phyloP scores from a whole-genome alignment of 2,329 filamentous ascomycete genomes.

The Aaosphaeria arxii region DNA sequence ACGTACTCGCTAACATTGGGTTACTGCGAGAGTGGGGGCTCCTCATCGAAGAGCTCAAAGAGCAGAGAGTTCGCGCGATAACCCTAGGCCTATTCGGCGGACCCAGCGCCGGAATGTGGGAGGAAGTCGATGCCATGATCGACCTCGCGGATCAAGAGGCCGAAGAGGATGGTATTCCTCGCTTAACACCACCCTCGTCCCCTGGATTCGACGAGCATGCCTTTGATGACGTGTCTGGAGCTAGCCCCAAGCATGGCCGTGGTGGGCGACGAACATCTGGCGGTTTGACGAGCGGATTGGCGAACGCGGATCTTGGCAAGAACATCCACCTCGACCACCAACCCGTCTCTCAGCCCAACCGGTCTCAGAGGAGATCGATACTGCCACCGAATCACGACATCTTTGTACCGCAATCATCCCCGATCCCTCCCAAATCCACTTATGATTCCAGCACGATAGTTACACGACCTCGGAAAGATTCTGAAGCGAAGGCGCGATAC shows the following conservation, averaged over 20 bases:
- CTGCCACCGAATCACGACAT: slow-evolving; percentile 35
- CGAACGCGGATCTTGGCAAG: slow-evolving; percentile 24
- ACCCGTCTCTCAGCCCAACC: slow-evolving; percentile 13
- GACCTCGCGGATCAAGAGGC: slow-evolving; percentile 70
- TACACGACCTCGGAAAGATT: slow-evolving; percentile 52
- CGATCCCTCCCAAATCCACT: slow-evolving; percentile 21
- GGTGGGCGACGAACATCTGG: slow-evolving; percentile 24
- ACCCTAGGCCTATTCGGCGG: slow-evolving; percentile 65
- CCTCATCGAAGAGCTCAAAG: slow-evolving; percentile 79
- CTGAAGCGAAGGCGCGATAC: slow-evolving; percentile 58
- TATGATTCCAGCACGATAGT: slow-evolving; percentile 19
- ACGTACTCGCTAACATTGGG: slow-evolving; percentile 79
- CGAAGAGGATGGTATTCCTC: slow-evolving; percentile 55
- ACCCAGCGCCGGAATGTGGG: slow-evolving; percentile 62
- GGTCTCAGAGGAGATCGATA: slow-evolving; percentile 31
- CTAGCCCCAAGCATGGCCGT: slow-evolving; percentile 29
- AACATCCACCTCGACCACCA: slow-evolving; percentile 4
- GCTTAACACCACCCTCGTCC: slow-evolving; percentile 53
- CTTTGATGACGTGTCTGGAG: slow-evolving; percentile 52
- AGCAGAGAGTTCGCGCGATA: slow-evolving; percentile 67
- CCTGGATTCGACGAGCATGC: slow-evolving; percentile 58
- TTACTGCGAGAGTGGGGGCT: slow-evolving; percentile 78
- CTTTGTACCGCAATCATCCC: slow-evolving; percentile 32
- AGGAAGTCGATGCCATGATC: slow-evolving; percentile 83
- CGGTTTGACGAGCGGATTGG: slow-evolving; percentile 20